Conservation (phyloP, 352 stramenopile genomes). For the Globisporangium viniferum region DNA sequence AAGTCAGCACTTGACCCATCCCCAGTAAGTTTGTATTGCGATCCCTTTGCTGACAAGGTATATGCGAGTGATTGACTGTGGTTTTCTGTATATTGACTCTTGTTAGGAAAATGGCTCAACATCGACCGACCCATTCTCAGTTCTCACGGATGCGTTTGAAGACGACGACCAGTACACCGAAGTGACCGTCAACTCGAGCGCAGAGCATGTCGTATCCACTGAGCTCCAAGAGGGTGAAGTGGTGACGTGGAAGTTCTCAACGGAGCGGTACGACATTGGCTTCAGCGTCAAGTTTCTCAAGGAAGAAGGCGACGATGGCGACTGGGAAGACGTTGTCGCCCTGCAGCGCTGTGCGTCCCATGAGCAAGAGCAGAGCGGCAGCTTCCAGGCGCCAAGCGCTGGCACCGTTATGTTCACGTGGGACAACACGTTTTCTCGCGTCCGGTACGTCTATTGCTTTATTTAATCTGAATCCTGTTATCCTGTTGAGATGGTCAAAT, state of each 20-base stretch:
- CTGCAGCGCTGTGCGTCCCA: slow-evolving; percentile 32
- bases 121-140: slow-evolving; percentile 31
- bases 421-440: slow-evolving; percentile 58
- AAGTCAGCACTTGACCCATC: not conserved
- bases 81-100: not conserved
- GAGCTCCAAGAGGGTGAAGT: slow-evolving; percentile 39
- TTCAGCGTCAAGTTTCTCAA: slow-evolving; percentile 50
- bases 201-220: slow-evolving; percentile 44
- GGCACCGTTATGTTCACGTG: slow-evolving; percentile 57
- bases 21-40: not conserved
- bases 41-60: too few species aligned
- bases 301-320: slow-evolving; percentile 29
- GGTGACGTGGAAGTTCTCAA: slow-evolving; percentile 50
- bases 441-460: slow-evolving; percentile 30
- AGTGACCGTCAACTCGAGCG: slow-evolving; percentile 38
- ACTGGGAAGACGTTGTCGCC: slow-evolving; percentile 35
- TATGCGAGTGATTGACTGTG: not conserved
- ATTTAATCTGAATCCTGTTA: not conserved
- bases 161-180: slow-evolving; percentile 21
- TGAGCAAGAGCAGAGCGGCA: slow-evolving; percentile 33
- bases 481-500: not conserved
- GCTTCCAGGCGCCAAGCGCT: slow-evolving; percentile 25
- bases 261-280: slow-evolving; percentile 46
- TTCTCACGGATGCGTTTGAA: slow-evolving; percentile 24
- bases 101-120: slow-evolving; percentile 6